phyloP scores from a whole-genome alignment of 306 rosid species.

The Casuarina cunninghamiana region DNA sequence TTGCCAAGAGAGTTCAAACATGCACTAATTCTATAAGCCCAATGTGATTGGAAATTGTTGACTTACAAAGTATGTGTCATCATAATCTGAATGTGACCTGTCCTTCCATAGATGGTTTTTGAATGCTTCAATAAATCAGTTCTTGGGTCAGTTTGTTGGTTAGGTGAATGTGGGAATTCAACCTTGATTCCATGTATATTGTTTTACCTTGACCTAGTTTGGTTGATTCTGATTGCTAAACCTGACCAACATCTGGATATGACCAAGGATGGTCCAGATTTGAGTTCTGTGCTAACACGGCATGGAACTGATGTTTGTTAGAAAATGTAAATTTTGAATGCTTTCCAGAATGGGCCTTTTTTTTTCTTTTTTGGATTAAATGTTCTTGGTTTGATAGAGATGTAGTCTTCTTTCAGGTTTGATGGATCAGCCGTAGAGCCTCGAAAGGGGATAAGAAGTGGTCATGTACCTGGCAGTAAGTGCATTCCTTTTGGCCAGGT shows the following conservation, averaged over 20 bases:
- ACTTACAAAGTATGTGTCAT: not conserved
- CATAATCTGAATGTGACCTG: not conserved
- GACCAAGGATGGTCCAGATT: not conserved
- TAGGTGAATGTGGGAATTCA: not conserved
- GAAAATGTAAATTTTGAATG: not conserved
- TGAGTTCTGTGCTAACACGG: not conserved
- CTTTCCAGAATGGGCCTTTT: slow-evolving; percentile 1
- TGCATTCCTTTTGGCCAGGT: slow-evolving; percentile 86
- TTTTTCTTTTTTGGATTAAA: too few species aligned
- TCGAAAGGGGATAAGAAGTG: slow-evolving; percentile 84
- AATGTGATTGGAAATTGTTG: not conserved
- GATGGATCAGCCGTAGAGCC: slow-evolving; percentile 81
- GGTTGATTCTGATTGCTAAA: slow-evolving; percentile 5
- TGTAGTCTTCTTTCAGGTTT: slow-evolving; percentile 56
- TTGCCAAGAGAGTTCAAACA: not conserved
- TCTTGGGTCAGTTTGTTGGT: not conserved
- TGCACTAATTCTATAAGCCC: not conserved
- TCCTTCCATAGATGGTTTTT: not conserved
- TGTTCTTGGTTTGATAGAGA: slow-evolving; percentile 28
- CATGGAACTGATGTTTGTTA: not conserved
- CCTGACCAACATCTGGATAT: not conserved
- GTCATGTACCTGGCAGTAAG: slow-evolving; percentile 93
- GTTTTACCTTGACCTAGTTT: not conserved
- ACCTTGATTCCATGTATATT: not conserved
- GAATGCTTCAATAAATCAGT: not conserved